A percentile compares a stretch with the other conserved stretches of the same genome.
These are phyloP conservation scores for Rhizopus arrhizus DNA, from an alignment of 371 early-diverging fungal genomes.

Conservation along the genomic window DNA sequence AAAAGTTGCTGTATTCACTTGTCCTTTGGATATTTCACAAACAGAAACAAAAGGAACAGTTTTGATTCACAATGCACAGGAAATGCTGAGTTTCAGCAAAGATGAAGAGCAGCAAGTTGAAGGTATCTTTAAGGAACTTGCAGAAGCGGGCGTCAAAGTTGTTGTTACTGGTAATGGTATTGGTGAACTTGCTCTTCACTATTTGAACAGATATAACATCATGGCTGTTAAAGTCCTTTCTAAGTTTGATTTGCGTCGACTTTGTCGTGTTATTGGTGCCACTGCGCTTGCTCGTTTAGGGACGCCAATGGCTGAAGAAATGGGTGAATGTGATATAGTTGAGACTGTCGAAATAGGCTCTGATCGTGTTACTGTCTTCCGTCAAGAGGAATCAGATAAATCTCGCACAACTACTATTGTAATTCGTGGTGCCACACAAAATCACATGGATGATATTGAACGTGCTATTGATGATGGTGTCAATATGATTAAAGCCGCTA, in stretches of 20 bases:
- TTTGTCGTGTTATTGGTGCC: slow-evolving; percentile 93
- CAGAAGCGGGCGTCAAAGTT: slow-evolving; percentile 91
- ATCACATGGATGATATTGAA: slow-evolving; percentile 96
- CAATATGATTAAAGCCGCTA: slow-evolving; percentile 93
- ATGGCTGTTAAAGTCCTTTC: slow-evolving; percentile 91
- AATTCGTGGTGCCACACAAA: slow-evolving; percentile 97
- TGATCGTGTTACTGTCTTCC: slow-evolving; percentile 95
- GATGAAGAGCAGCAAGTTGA: slow-evolving; percentile 88
- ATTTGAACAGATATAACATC: slow-evolving; percentile 88
- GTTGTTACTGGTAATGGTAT: slow-evolving; percentile 88
- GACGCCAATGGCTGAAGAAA: slow-evolving; percentile 94
- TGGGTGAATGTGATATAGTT: slow-evolving; percentile 95
- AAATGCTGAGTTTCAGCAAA: slow-evolving; percentile 95
- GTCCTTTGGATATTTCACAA: slow-evolving; percentile 92
- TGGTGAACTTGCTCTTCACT: slow-evolving; percentile 95
- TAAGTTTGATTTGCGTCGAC: slow-evolving; percentile 95
- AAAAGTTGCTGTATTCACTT: slow-evolving; percentile 96
- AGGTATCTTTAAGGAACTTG: slow-evolving; percentile 83
- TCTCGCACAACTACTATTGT: slow-evolving; percentile 94
- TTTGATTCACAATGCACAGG: slow-evolving; percentile 94
- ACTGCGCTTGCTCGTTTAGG: slow-evolving; percentile 92
- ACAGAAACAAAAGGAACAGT: slow-evolving; percentile 99
- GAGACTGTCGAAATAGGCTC: slow-evolving; percentile 96
- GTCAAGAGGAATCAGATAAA: slow-evolving; percentile 76
- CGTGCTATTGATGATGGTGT: slow-evolving; percentile 98